These are phyloP conservation scores for Colletotrichum sp. DNA, from an alignment of 2,329 filamentous ascomycete genomes.

Conservation along the genomic window DNA sequence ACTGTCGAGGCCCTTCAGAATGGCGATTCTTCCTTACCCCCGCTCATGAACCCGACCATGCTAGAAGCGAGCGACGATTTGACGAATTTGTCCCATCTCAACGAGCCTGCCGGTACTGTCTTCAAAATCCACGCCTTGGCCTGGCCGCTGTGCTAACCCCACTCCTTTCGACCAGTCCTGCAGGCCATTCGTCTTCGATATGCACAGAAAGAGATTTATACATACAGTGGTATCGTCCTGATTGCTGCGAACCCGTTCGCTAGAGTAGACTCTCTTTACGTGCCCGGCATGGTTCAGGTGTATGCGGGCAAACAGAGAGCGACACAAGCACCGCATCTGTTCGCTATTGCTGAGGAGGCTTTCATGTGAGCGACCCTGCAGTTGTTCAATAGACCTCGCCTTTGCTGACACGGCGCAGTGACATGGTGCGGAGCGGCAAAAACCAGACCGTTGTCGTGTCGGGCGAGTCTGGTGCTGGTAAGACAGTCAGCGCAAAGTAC, in stretches of 20 bases:
- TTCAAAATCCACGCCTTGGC: neutral
- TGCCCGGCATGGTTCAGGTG: constrained; percentile 99
- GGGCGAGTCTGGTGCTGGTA: constrained; percentile 96
- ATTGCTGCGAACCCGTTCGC: constrained; percentile 99
- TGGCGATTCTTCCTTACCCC: constrained; percentile 80
- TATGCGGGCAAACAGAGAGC: constrained; percentile 97
- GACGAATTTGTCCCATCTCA: constrained; percentile 96
- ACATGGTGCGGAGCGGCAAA: constrained; percentile 94
- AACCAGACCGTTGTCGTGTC: constrained; percentile 99
- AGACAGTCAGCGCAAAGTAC: constrained; percentile 99
- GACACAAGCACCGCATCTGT: constrained; percentile 96
- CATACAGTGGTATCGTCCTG: constrained; percentile 97
- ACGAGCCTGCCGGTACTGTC: constrained; percentile 87
- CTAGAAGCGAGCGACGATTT: constrained; percentile 98
- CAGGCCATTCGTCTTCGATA: constrained; percentile 98
- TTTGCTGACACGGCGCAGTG: constrained; percentile 61
- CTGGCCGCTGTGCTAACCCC: neutral
- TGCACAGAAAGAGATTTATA: constrained; percentile 98
- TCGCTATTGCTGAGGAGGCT: constrained; percentile 98
- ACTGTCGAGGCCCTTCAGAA: constrained; percentile 77
- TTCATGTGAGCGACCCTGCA: constrained; percentile 78
- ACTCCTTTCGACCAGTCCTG: constrained; percentile 65
- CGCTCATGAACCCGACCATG: constrained; percentile 97
- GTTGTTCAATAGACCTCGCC: neutral
- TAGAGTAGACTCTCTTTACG: constrained; percentile 95